A percentile compares a stretch with the other conserved stretches of the same genome.
Evolutionary conservation across 768 basidiomycete species (phyloP).

Genomic region (Rhizopogon vesiculosus): DNA sequence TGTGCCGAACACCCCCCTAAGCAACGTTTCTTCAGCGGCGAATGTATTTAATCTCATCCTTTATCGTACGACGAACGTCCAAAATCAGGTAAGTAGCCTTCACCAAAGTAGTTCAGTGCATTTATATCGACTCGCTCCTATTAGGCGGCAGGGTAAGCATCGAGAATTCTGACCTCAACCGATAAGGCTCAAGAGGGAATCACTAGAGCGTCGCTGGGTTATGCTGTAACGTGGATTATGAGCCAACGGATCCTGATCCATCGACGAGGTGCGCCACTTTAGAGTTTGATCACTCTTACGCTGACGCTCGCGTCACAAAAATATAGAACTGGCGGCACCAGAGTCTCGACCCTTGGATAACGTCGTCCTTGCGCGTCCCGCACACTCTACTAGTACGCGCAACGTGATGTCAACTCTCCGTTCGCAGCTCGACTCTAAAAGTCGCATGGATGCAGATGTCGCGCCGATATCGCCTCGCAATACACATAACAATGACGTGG

Average conservation of each 20-base stretch:
- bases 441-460: constrained; percentile 15
- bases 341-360: constrained; percentile 24
- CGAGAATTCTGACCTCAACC: not conserved
- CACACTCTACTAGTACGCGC: constrained; percentile 2
- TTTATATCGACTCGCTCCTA: not conserved
- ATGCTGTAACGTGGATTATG: constrained; percentile 59
- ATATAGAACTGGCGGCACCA: constrained; percentile 16
- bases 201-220: constrained; percentile 48
- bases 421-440: constrained; percentile 15
- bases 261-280: constrained; percentile 37
- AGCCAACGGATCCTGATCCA: constrained; percentile 54
- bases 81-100: constrained; percentile 37
- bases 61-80: constrained; percentile 34
- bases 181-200: not conserved
- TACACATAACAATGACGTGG: constrained; percentile 9
- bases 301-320: not conserved
- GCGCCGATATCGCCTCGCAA: constrained; percentile 3
- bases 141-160: constrained; percentile 48
- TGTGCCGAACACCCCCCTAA: not conserved
- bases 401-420: constrained; percentile 19
- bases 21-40: constrained; percentile 27
- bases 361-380: constrained; percentile 18
- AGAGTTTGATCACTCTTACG: not conserved
- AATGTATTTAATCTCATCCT: constrained; percentile 51
- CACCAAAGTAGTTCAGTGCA: constrained; percentile 1